phyloP scores from a whole-genome alignment of 2,329 filamentous ascomycete genomes.

The Cladophialophora chaetospira region DNA sequence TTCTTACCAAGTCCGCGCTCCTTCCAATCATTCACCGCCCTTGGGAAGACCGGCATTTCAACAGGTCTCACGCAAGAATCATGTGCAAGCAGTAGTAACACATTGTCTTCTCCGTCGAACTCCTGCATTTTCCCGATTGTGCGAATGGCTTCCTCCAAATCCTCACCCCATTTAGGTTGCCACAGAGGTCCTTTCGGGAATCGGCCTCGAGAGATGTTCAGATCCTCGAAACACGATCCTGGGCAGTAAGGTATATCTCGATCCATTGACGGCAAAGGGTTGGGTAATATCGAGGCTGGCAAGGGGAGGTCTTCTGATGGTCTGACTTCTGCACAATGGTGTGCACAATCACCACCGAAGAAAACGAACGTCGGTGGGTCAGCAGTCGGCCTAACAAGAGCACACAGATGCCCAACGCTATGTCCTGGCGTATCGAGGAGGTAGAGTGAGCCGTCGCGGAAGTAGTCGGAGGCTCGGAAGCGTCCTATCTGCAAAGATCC shows the following conservation, averaged over 20 bases:
- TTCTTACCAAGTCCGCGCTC: not conserved
- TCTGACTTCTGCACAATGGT: constrained; percentile 38
- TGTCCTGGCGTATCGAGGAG: constrained; percentile 49
- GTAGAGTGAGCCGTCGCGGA: constrained; percentile 45
- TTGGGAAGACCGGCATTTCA: not conserved
- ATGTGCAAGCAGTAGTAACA: not conserved
- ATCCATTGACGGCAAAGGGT: not conserved
- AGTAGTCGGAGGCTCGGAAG: constrained; percentile 45
- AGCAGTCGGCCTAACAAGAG: constrained; percentile 47
- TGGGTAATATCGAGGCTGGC: not conserved
- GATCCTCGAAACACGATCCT: not conserved
- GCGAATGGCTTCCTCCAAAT: not conserved
- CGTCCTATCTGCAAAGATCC: constrained; percentile 32
- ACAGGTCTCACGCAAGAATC: not conserved
- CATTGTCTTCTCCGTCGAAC: not conserved
- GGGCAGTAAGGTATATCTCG: not conserved
- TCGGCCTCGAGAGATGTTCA: not conserved
- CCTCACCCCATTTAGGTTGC: not conserved
- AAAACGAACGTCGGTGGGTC: constrained; percentile 45
- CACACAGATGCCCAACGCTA: constrained; percentile 52
- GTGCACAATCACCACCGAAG: constrained; percentile 52
- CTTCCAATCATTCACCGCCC: not conserved
- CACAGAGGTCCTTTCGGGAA: not conserved
- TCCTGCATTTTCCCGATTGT: not conserved
- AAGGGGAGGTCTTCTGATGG: not conserved